phyloP scores from a whole-genome alignment of 1,284 basidiomycete species.

The Apiotrichum porosum region DNA sequence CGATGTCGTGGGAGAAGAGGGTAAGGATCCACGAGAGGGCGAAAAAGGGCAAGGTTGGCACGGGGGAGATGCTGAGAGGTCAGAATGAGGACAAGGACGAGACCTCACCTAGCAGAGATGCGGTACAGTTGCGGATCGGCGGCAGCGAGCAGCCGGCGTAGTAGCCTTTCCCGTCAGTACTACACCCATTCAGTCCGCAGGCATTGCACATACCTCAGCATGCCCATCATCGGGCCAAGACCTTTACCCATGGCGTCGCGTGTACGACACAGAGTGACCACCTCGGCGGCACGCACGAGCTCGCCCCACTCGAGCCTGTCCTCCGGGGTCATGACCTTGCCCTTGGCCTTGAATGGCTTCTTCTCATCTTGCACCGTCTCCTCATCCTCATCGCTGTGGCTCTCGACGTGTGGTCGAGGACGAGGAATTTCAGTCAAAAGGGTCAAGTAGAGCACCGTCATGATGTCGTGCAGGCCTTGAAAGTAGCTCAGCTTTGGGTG shows the following conservation, averaged over 20 bases:
- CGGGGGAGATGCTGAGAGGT: constrained; percentile 35
- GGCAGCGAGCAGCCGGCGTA: constrained; percentile 63
- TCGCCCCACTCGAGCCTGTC: constrained; percentile 51
- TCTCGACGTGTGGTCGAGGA: neutral
- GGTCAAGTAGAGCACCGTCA: constrained; percentile 78
- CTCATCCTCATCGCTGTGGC: too few species aligned
- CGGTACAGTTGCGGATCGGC: constrained; percentile 67
- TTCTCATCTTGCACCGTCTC: too few species aligned
- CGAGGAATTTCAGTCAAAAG: constrained; percentile 42
- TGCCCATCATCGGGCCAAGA: constrained; percentile 76
- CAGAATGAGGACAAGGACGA: neutral
- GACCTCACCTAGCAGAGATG: constrained; percentile 53
- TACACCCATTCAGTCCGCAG: neutral
- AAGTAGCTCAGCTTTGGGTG: constrained; percentile 75
- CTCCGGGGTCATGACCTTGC: neutral
- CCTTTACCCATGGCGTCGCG: constrained; percentile 83
- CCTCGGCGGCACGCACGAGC: constrained; percentile 58
- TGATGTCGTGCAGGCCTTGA: constrained; percentile 90
- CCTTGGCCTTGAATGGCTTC: too few species aligned
- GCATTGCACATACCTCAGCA: constrained; percentile 64
- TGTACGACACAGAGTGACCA: constrained; percentile 65
- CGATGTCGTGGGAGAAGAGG: constrained; percentile 83
- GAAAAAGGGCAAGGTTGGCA: constrained; percentile 52
- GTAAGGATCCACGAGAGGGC: constrained; percentile 86
- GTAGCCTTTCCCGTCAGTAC: constrained; percentile 53